A percentile compares a stretch with the other conserved stretches of the same genome.
These are phyloP conservation scores for Fomitopsis schrenkii DNA, from an alignment of 1,284 basidiomycete species.

Conservation along the genomic window DNA sequence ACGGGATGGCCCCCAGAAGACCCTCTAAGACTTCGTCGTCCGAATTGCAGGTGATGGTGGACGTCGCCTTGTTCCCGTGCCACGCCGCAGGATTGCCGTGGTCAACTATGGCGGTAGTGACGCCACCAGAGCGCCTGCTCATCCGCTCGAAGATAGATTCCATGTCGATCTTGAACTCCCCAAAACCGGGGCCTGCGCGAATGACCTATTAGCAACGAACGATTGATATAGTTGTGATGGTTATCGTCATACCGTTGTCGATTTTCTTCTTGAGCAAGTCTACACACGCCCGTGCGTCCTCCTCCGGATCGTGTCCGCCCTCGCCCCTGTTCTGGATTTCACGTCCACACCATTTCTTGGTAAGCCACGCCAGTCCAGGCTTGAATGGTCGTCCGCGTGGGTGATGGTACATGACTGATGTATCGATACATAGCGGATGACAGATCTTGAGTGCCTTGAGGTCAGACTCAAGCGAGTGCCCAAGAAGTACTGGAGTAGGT, in stretches of 20 bases:
- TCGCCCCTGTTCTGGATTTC: slow-evolving; percentile 80
- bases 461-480: slow-evolving; percentile 92
- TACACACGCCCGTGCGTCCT: slow-evolving; percentile 84
- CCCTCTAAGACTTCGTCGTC: slow-evolving; percentile 76
- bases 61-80: slow-evolving; percentile 80
- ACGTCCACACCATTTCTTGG: slow-evolving; percentile 82
- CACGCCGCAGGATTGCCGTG: slow-evolving; percentile 78
- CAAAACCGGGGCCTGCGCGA: slow-evolving; percentile 65
- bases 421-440: slow-evolving; percentile 86
- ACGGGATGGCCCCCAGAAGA: slow-evolving; percentile 53
- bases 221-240: background rate
- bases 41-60: slow-evolving; percentile 63
- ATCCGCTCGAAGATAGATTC: slow-evolving; percentile 88
- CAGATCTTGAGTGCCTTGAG: slow-evolving; percentile 79
- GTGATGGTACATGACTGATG: slow-evolving; percentile 84
- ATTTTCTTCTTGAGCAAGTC: slow-evolving; percentile 83
- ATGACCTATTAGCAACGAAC: background rate
- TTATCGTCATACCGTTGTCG: slow-evolving; percentile 46
- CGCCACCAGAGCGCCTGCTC: slow-evolving; percentile 41
- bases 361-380: slow-evolving; percentile 89
- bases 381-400: slow-evolving; percentile 87
- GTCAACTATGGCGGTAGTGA: slow-evolving; percentile 75
- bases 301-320: slow-evolving; percentile 87
- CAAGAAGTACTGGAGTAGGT: slow-evolving; percentile 82
- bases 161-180: slow-evolving; percentile 78